A percentile compares a stretch with the other conserved stretches of the same genome.
Conservation (phyloP, 345 rosid species). For the Zanthoxylum bungeanum region DNA sequence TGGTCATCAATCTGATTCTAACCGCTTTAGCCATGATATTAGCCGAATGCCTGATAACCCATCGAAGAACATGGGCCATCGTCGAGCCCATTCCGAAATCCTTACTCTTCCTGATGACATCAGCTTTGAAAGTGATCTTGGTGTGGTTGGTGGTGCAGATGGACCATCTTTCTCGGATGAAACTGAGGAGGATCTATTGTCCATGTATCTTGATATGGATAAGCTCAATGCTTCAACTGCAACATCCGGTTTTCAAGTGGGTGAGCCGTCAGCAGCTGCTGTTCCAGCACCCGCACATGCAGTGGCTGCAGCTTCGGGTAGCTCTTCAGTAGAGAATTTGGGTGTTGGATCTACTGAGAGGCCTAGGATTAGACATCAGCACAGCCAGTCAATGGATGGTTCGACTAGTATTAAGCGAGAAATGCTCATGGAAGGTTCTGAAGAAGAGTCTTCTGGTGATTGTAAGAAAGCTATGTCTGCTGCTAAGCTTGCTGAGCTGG, state of each 20-base stretch:
- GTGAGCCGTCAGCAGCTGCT: slow-evolving; percentile 40
- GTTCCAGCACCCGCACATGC: slow-evolving; percentile 15
- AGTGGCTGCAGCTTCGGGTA: slow-evolving; percentile 9
- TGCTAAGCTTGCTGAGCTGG: slow-evolving; percentile 97
- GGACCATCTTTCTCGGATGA: slow-evolving; percentile 83
- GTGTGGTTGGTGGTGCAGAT: slow-evolving; percentile 69
- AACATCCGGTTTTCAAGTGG: slow-evolving; percentile 57
- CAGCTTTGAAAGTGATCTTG: slow-evolving; percentile 84
- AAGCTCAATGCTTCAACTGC: slow-evolving; percentile 76
- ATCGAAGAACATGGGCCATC: slow-evolving; percentile 79
- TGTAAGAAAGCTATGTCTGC: slow-evolving; percentile 86
- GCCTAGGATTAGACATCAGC: slow-evolving; percentile 88
- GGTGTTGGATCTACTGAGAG: slow-evolving; percentile 49
- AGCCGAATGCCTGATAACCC: slow-evolving; percentile 90
- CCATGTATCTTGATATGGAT: slow-evolving; percentile 90
- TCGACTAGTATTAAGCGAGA: slow-evolving; percentile 69
- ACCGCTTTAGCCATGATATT: slow-evolving; percentile 63
- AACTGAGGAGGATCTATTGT: slow-evolving; percentile 75
- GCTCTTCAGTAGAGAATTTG: slow-evolving; percentile 27
- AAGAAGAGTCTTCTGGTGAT: slow-evolving; percentile 52
- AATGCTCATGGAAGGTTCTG: slow-evolving; percentile 72
- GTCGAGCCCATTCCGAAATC: slow-evolving; percentile 94
- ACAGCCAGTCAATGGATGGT: slow-evolving; percentile 93
- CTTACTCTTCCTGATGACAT: slow-evolving; percentile 90
- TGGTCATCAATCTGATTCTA: slow-evolving; percentile 51